A percentile compares a stretch with the other conserved stretches of the same genome.
These are phyloP conservation scores for Eucalyptus sideroxylon DNA, from an alignment of 345 rosid genomes.

Conservation along the genomic window DNA sequence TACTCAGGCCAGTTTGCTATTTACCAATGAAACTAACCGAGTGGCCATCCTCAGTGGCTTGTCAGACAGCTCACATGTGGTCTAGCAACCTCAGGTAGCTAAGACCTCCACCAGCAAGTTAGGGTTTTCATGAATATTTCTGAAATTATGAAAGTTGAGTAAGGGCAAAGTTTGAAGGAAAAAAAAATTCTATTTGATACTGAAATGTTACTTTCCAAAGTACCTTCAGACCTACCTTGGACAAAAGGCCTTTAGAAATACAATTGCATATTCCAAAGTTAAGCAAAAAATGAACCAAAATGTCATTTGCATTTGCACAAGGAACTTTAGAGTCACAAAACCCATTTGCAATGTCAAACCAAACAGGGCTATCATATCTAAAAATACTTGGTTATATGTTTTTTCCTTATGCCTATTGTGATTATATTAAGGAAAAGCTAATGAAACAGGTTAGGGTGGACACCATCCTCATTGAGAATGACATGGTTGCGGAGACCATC, in stretches of 20 bases:
- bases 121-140: not conserved
- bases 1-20: no score
- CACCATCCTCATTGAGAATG: constrained; percentile 67
- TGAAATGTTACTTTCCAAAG: no score
- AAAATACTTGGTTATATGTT: not conserved
- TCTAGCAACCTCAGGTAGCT: not conserved
- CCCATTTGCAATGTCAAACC: not conserved
- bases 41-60: not conserved
- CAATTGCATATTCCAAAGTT: not conserved
- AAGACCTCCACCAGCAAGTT: not conserved
- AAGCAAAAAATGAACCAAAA: no score
- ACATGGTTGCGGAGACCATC: constrained; percentile 51
- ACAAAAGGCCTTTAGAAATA: no score
- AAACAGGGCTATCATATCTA: not conserved
- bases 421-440: not conserved
- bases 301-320: no score
- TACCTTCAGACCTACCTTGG: no score
- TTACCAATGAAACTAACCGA: not conserved
- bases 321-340: not conserved
- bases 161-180: not conserved
- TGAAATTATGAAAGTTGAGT: not conserved
- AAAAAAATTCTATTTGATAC: no score
- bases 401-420: not conserved
- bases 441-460: constrained; percentile 50
- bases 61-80: no score